These are phyloP conservation scores for Steccherinum ochraceum DNA, from an alignment of 768 basidiomycete species.

Conservation along the genomic window DNA sequence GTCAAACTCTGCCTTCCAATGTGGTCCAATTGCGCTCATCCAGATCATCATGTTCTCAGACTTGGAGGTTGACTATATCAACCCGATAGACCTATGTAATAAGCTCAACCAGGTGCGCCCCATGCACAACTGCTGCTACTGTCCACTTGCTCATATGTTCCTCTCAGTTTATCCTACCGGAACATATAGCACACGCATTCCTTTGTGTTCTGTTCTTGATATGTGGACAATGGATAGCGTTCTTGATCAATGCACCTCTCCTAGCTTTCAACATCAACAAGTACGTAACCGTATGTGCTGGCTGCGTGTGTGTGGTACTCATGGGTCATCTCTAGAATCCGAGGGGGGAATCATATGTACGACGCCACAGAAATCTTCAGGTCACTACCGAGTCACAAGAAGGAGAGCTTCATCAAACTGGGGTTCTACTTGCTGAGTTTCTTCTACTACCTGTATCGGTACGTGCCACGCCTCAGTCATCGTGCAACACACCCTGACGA, in stretches of 20 bases:
- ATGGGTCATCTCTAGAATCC: constrained; percentile 50
- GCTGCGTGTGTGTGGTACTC: neutral
- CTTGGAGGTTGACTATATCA: constrained; percentile 99
- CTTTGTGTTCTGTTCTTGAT: constrained; percentile 88
- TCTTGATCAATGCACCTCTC: constrained; percentile 85
- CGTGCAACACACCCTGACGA: neutral
- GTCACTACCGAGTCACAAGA: constrained; percentile 89
- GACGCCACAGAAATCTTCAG: constrained; percentile 99
- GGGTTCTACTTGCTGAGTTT: constrained; percentile 90
- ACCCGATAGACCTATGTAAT: constrained; percentile 99
- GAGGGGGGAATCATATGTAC: constrained; percentile 94
- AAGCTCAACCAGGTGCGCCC: constrained; percentile 87
- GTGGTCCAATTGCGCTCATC: neutral
- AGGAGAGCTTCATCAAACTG: constrained; percentile 92
- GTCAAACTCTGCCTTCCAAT: neutral
- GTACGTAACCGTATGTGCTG: constrained; percentile 38
- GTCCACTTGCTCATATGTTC: neutral
- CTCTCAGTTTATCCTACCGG: constrained; percentile 91
- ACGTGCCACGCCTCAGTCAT: constrained; percentile 28
- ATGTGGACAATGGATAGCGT: constrained; percentile 91
- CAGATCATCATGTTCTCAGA: constrained; percentile 99
- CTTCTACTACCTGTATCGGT: constrained; percentile 91
- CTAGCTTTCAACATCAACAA: constrained; percentile 92
- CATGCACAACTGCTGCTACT: neutral
- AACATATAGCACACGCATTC: constrained; percentile 92